Percentiles rank a stretch among this genome's conserved stretches.
Conservation (phyloP, 441 rosid genomes). For the Populus hybrid region DNA sequence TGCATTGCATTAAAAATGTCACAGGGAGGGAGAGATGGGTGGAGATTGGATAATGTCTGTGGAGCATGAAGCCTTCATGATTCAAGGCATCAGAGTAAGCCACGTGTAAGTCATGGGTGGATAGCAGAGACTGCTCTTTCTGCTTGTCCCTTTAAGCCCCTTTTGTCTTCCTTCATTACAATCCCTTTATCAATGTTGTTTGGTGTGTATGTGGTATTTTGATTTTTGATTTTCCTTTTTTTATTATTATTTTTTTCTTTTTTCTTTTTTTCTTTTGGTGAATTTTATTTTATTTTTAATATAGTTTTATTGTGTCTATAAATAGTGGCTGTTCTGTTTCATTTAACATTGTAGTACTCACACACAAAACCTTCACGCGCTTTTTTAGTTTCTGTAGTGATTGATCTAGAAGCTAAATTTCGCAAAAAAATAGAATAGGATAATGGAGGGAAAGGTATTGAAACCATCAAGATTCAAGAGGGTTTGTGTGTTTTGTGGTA, state of each 20-base stretch:
- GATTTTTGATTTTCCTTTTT: neutral
- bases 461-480: slow-evolving; percentile 65
- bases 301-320: neutral
- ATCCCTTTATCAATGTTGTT: neutral
- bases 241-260: neutral
- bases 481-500: slow-evolving; percentile 92
- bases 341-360: neutral
- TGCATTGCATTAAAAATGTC: slow-evolving; percentile 27
- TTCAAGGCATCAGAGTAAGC: slow-evolving; percentile 16
- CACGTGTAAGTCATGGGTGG: slow-evolving; percentile 26
- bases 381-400: neutral
- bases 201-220: neutral
- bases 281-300: neutral
- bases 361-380: neutral
- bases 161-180: slow-evolving; percentile 24
- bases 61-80: slow-evolving; percentile 10
- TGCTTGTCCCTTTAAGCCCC: neutral
- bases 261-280: too few species aligned
- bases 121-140: slow-evolving; percentile 10
- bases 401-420: neutral
- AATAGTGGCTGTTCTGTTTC: neutral
- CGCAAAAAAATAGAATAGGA: slow-evolving; percentile 3
- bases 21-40: neutral
- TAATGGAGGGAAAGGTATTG: slow-evolving; percentile 35
- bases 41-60: neutral